Conservation (phyloP, 2,329 filamentous ascomycete species). For the Fusarium austroafricanum region DNA sequence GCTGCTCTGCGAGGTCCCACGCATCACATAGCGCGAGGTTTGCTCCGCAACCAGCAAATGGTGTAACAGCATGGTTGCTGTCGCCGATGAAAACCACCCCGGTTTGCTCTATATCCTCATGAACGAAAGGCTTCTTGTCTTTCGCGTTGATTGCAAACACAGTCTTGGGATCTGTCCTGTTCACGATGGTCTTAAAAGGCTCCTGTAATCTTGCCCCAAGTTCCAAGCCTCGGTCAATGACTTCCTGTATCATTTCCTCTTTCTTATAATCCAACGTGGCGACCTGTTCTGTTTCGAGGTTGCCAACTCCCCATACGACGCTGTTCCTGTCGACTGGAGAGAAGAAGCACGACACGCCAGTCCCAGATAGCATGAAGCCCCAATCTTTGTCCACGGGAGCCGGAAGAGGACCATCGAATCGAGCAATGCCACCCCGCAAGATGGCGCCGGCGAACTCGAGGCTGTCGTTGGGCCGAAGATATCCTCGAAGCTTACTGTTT, state of each 20-base stretch:
- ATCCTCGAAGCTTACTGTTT: constrained; percentile 54
- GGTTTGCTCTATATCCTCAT: constrained; percentile 43
- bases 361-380: constrained; percentile 55
- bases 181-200: constrained; percentile 55
- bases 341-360: constrained; percentile 57
- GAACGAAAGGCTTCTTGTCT: constrained; percentile 59
- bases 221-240: constrained; percentile 49
- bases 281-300: constrained; percentile 41
- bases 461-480: constrained; percentile 54
- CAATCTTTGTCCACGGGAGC: constrained; percentile 52
- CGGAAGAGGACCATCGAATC: constrained; percentile 51
- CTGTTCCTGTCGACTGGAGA: constrained; percentile 56
- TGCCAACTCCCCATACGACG: constrained; percentile 58
- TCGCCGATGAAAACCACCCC: constrained; percentile 61
- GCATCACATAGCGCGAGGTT: constrained; percentile 61
- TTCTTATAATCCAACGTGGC: constrained; percentile 23
- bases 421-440: constrained; percentile 53
- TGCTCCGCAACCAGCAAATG: constrained; percentile 62
- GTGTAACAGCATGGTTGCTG: constrained; percentile 61
- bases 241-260: constrained; percentile 40
- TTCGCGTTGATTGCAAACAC: constrained; percentile 55
- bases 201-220: constrained; percentile 53
- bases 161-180: constrained; percentile 53
- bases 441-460: constrained; percentile 56
- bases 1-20: constrained; percentile 58